Evolutionary conservation across 345 rosid genomes (phyloP).

Genomic region (Excoecaria cochinchinensis): DNA sequence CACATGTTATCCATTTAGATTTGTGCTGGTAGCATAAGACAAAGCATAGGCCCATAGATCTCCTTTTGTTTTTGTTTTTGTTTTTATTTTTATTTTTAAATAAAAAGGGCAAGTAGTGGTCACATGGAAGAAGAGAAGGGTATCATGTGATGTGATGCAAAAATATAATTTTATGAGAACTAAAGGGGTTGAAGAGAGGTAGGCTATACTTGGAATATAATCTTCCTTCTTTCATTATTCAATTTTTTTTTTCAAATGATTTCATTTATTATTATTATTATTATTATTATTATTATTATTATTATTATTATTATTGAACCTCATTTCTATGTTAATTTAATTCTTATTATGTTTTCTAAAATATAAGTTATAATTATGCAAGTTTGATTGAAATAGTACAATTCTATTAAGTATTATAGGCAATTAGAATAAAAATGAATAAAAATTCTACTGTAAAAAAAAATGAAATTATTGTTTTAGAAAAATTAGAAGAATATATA

Average conservation of each 20-base stretch:
- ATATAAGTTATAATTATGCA: too few species aligned
- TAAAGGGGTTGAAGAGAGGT: neutral
- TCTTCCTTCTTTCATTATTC: conserved; percentile 26
- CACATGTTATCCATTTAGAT: conserved; percentile 34
- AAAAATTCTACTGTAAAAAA: too few species aligned
- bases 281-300: neutral
- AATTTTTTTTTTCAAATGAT: neutral
- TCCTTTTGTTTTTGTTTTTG: neutral
- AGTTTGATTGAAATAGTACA: too few species aligned
- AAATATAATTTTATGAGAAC: neutral
- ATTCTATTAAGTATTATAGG: too few species aligned
- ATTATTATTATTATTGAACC: too few species aligned
- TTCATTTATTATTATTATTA: neutral
- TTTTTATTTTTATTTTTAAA: neutral
- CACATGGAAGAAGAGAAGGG: conserved; percentile 17
- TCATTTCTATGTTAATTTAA: too few species aligned
- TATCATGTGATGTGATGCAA: conserved; percentile 19
- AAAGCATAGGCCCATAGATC: conserved; percentile 7
- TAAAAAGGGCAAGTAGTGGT: neutral
- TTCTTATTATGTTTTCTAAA: too few species aligned
- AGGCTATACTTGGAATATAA: conserved; percentile 26
- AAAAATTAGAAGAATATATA: too few species aligned
- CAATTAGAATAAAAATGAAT: too few species aligned
- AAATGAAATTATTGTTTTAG: too few species aligned
- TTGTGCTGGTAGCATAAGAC: conserved; percentile 22